Conservation (phyloP, 2,329 filamentous ascomycete genomes). For the Phialophora tarda region DNA sequence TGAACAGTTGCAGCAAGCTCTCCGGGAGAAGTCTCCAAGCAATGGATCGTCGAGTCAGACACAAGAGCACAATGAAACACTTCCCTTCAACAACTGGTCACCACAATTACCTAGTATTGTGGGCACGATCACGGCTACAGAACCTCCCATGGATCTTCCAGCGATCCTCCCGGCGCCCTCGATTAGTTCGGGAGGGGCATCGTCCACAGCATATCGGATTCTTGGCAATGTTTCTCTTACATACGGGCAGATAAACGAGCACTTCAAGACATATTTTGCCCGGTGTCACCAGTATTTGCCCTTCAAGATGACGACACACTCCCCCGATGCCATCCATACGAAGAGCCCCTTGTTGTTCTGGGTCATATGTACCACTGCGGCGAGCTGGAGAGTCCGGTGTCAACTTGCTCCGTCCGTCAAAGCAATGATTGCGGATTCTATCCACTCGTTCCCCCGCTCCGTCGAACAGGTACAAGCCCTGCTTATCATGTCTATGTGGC, state of each 20-base stretch:
- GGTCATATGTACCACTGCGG: conserved; percentile 19
- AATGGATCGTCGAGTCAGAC: conserved; percentile 3
- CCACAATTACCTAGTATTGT: conserved; percentile 1
- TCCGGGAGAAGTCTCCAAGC: conserved; percentile 9
- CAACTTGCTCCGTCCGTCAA: conserved; percentile 12
- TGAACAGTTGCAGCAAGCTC: conserved; percentile 14
- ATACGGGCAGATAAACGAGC: conserved; percentile 12
- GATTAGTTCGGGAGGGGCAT: conserved; percentile 3
- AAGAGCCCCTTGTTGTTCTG: conserved; percentile 18
- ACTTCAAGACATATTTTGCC: conserved; percentile 20
- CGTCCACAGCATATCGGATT: conserved; percentile 1
- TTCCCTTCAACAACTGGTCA: conserved; percentile 5
- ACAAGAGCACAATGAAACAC: conserved; percentile 1
- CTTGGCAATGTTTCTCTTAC: conserved; percentile 13
- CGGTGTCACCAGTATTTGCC: conserved; percentile 22
- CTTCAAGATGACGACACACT: conserved; percentile 21
- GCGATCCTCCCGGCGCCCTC: not conserved
- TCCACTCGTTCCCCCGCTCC: conserved; percentile 33
- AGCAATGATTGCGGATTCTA: conserved; percentile 32
- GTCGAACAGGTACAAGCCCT: conserved; percentile 37
- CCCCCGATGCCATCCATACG: conserved; percentile 14
- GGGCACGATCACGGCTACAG: not conserved
- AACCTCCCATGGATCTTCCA: conserved; percentile 6
- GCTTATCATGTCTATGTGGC: conserved; percentile 38
- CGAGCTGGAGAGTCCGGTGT: conserved; percentile 12